These are phyloP conservation scores for Luvunga scandens DNA, from an alignment of 345 rosid species.

Conservation along the genomic window DNA sequence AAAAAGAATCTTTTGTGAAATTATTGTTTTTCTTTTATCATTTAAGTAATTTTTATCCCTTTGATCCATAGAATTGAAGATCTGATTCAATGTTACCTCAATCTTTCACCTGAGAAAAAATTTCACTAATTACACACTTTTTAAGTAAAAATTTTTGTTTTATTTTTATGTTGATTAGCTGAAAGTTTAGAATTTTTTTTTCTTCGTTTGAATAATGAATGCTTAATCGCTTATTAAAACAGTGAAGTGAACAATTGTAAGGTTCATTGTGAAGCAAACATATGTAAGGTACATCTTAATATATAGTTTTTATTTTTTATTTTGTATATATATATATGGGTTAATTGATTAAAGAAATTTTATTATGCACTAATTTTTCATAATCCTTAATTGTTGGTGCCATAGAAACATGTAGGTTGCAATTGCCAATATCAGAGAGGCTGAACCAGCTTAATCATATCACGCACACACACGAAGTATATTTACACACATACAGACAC, in stretches of 20 bases:
- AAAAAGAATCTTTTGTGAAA: no score
- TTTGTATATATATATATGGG: background rate
- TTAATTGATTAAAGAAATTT: no score
- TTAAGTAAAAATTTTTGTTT: background rate
- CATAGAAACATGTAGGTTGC: background rate
- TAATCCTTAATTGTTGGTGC: background rate
- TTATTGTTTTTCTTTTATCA: background rate
- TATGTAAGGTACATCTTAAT: no score
- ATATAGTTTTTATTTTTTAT: background rate
- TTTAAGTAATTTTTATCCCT: background rate
- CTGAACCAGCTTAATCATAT: conserved; percentile 14
- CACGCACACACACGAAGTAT: no score
- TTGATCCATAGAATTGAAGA: background rate
- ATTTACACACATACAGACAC: no score
- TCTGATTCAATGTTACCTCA: background rate
- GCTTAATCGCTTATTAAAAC: background rate
- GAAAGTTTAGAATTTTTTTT: background rate
- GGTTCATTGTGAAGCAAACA: background rate
- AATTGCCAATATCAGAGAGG: conserved; percentile 2
- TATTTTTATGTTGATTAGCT: background rate
- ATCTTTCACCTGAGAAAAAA: background rate
- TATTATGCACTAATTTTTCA: background rate
- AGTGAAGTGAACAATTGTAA: background rate
- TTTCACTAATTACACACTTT: background rate
- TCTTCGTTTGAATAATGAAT: background rate